Conservation (phyloP, 768 basidiomycete species). For the Boletus sensibilis region DNA sequence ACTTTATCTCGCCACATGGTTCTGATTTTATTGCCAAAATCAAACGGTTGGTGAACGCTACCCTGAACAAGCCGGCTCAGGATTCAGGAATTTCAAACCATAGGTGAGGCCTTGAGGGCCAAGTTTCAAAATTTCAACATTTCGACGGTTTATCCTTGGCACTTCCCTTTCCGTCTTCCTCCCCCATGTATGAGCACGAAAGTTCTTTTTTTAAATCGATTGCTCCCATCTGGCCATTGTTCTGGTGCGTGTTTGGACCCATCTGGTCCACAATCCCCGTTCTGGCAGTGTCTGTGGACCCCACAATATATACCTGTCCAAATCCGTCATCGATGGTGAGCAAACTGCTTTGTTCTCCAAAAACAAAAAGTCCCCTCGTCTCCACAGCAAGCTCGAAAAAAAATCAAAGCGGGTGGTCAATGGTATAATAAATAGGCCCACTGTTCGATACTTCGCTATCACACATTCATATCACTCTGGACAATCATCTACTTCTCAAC, state of each 20-base stretch:
- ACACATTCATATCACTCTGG: background rate
- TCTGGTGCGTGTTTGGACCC: background rate
- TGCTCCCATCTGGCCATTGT: background rate
- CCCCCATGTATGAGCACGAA: background rate
- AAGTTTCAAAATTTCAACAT: background rate
- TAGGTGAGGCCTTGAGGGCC: background rate
- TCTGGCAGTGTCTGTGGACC: slow-evolving; percentile 2
- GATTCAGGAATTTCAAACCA: background rate
- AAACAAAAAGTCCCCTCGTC: background rate
- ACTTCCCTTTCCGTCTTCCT: background rate
- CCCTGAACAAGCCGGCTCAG: background rate
- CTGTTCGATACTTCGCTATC: background rate
- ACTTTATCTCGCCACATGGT: background rate
- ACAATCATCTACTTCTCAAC: background rate
- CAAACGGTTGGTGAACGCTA: background rate
- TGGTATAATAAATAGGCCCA: slow-evolving; percentile 13
- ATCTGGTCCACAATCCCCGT: slow-evolving; percentile 6
- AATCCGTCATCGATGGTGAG: background rate
- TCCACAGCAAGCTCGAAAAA: slow-evolving; percentile 6
- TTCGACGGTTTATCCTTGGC: background rate
- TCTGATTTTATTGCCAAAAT: background rate
- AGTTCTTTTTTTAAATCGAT: background rate
- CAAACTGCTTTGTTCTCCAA: slow-evolving; percentile 12
- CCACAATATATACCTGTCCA: background rate
- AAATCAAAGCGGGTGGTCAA: slow-evolving; percentile 5